phyloP scores from a whole-genome alignment of 768 basidiomycete species.

The Mrakia gelida region DNA sequence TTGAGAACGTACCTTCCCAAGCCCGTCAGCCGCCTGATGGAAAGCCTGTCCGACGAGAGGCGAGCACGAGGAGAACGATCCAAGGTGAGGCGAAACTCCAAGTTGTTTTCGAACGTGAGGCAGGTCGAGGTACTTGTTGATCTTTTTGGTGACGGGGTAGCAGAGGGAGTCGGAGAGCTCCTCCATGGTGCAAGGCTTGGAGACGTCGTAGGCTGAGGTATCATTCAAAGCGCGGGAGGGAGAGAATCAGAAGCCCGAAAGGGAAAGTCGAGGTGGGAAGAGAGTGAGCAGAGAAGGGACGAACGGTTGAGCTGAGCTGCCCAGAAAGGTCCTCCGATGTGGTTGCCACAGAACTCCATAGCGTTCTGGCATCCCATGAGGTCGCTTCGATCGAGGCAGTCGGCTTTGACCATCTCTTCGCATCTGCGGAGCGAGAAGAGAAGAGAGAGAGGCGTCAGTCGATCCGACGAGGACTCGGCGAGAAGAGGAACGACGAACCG shows the following conservation, averaged over 20 bases:
- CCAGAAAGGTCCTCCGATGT: conserved; percentile 51
- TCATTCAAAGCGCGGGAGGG: conserved; percentile 6
- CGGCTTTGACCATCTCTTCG: conserved; percentile 54
- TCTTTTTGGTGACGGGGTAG: conserved; percentile 52
- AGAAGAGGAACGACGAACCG: not conserved
- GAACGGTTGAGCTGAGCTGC: conserved; percentile 45
- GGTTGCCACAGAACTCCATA: conserved; percentile 59
- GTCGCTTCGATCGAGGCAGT: conserved; percentile 66
- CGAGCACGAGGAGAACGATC: conserved; percentile 60
- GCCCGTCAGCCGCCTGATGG: conserved; percentile 57
- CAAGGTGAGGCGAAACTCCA: conserved; percentile 54
- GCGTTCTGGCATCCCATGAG: conserved; percentile 64
- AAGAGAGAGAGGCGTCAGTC: conserved; percentile 7
- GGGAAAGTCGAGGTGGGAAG: conserved; percentile 7
- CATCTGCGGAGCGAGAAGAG: conserved; percentile 47
- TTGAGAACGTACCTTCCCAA: conserved; percentile 54
- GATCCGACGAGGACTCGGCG: not conserved
- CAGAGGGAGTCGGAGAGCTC: conserved; percentile 54
- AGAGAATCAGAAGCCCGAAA: not conserved
- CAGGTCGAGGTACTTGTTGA: conserved; percentile 55
- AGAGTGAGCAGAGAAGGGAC: conserved; percentile 34
- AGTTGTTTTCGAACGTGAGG: conserved; percentile 55
- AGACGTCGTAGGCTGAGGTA: conserved; percentile 66
- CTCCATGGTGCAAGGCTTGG: conserved; percentile 53
- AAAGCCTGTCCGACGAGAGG: conserved; percentile 53